Percentiles rank a stretch among this genome's conserved stretches.
phyloP scores from a whole-genome alignment of 2,329 filamentous ascomycete genomes.

The Ascochyta lentis region DNA sequence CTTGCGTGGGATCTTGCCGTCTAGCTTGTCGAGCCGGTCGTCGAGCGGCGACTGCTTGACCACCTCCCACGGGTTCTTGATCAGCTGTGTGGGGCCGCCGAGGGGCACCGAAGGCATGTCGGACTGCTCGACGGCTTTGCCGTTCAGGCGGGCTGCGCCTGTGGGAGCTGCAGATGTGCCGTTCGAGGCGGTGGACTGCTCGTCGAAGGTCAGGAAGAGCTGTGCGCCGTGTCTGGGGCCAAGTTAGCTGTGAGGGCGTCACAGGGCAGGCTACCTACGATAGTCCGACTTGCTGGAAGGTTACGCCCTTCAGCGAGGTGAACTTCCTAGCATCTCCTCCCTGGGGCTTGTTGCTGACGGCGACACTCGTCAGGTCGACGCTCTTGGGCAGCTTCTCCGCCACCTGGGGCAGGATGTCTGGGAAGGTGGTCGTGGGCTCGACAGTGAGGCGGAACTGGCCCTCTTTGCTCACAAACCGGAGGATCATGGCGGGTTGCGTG shows the following conservation, averaged over 20 bases:
- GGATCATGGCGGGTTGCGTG: constrained; percentile 65
- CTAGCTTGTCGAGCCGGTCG: constrained; percentile 81
- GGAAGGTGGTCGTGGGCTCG: constrained; percentile 75
- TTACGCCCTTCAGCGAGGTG: constrained; percentile 59
- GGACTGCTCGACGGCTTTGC: constrained; percentile 72
- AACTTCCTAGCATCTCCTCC: constrained; percentile 64
- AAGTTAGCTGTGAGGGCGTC: constrained; percentile 25
- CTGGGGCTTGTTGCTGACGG: constrained; percentile 66
- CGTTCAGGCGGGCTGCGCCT: constrained; percentile 73
- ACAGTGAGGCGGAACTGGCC: constrained; percentile 88
- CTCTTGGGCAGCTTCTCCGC: constrained; percentile 66
- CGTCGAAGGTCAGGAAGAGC: constrained; percentile 82
- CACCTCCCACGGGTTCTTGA: constrained; percentile 92
- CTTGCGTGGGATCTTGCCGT: constrained; percentile 85
- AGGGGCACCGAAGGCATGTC: constrained; percentile 70
- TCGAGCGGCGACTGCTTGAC: constrained; percentile 89
- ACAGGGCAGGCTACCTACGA: constrained; percentile 50
- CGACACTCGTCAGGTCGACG: constrained; percentile 61
- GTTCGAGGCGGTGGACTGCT: constrained; percentile 60
- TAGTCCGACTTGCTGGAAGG: constrained; percentile 64
- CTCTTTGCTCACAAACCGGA: constrained; percentile 88
- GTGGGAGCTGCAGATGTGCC: constrained; percentile 50
- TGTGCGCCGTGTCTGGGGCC: constrained; percentile 82
- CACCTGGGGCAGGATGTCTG: constrained; percentile 61
- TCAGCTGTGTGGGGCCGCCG: constrained; percentile 63